Evolutionary conservation across 2,329 filamentous ascomycete species (phyloP).

Genomic region (Penicillium sp.): DNA sequence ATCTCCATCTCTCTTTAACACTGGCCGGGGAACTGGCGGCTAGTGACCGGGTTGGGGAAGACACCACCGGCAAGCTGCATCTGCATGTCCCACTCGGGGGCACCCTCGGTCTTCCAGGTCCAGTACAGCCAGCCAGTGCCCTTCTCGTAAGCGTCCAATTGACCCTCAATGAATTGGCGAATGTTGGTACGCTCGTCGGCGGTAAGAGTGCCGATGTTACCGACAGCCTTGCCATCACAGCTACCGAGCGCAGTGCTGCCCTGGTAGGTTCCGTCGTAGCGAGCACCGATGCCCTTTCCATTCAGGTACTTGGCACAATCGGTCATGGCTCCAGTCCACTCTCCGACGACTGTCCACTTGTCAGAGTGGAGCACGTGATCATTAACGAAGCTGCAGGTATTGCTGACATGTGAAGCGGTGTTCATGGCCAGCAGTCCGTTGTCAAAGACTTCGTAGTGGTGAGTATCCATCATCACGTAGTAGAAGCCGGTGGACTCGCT

Average conservation of each 20-base stretch:
- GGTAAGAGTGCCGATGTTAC: constrained; percentile 51
- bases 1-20: constrained; percentile 25
- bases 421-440: constrained; percentile 41
- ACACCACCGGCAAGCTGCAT: constrained; percentile 48
- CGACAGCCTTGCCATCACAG: constrained; percentile 56
- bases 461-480: constrained; percentile 66
- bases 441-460: constrained; percentile 57
- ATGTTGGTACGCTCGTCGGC: constrained; percentile 42
- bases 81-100: constrained; percentile 55
- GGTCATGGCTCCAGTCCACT: constrained; percentile 71
- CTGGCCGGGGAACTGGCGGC: constrained; percentile 39
- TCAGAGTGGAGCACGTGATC: constrained; percentile 57
- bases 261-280: constrained; percentile 60
- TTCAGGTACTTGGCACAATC: constrained; percentile 59
- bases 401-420: constrained; percentile 57
- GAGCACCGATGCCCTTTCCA: constrained; percentile 62
- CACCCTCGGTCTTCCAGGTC: constrained; percentile 55
- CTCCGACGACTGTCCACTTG: constrained; percentile 70
- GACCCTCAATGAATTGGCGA: constrained; percentile 51
- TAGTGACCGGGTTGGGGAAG: constrained; percentile 51
- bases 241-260: constrained; percentile 55
- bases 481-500: constrained; percentile 48
- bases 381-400: constrained; percentile 59
- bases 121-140: constrained; percentile 53
- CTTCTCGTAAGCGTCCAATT: constrained; percentile 51